Base-by-base conservation (phyloP, 2,329 filamentous ascomycete genomes). In the Colletotrichum coccodes region DNA sequence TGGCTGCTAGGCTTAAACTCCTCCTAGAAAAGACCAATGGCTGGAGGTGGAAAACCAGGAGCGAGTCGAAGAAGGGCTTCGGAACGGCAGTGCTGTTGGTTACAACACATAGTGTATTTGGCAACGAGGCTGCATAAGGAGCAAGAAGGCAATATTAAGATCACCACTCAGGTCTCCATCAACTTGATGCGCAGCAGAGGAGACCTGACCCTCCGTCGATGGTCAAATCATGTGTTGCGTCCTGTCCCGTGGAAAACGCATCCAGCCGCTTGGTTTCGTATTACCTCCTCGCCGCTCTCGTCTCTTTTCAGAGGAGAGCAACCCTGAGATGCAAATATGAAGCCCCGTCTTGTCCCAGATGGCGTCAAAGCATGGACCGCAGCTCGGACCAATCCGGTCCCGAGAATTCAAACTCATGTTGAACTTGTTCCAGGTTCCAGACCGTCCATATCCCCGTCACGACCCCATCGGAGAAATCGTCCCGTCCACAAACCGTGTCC, bases 371-470 rank as follows among this genome's bases (percentile, higher is more conserved):
- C 65, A 54, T 44, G 60, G 65, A 26, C 38, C 65, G n/a, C 23
- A 23, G 0, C 26, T 59, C n/a, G 1, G 60, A 21, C 46, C 65
- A 62, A 56, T 62, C 58, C 49, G n/a, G 46, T 46, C 18, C 44
- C 44, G 21, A 34, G 21, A 46, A 28, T 44, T n/a, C 46, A 58
- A 36, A n/a, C 21, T 50, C 47, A 50, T 46, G 56, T 5, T 26
- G 56, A 34, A 36, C 40, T 61, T 52, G 30, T 68, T 46, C 64
- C 52, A 68, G 64, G 60, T 65, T 58, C 60, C 60, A 68, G 64
- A 68, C 60, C 53, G 46, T 53, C 64, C 47, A 65, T 53, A 68
- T 59, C 65, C 65, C 60, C 60, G 60, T 60, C 57, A 38, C 26
- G 23, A 38, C 57, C 30, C 30, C 26, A 26, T 44, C 38, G 8